Conservation (phyloP, 2,329 filamentous ascomycete genomes). For the Cercospora sojina region DNA sequence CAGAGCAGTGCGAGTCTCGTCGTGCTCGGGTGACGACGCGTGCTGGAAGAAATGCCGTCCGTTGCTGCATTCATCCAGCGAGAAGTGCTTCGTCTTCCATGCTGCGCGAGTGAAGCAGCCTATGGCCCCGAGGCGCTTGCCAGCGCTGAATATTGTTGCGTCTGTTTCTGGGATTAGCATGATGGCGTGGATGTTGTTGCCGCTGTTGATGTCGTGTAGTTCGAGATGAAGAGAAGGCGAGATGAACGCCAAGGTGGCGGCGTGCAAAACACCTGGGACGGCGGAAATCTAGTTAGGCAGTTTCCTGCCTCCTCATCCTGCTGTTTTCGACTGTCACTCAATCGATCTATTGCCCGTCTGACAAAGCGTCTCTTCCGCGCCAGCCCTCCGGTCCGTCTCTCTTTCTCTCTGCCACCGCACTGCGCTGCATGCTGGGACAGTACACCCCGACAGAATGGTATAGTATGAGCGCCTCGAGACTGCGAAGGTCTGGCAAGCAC, state of each 20-base stretch:
- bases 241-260: not conserved
- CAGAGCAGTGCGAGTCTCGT: not conserved
- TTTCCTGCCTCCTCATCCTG: too few relatives aligned
- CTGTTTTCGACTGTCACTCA: too few relatives aligned
- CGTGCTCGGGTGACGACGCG: not conserved
- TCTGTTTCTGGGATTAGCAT: not conserved
- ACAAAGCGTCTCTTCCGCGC: too few relatives aligned
- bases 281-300: too few relatives aligned
- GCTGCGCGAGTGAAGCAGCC: not conserved
- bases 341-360: too few relatives aligned
- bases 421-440: too few relatives aligned
- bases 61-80: not conserved
- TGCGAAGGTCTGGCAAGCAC: too few relatives aligned
- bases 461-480: too few relatives aligned
- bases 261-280: not conserved
- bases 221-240: not conserved
- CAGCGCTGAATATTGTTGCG: not conserved
- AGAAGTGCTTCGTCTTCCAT: not conserved
- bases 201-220: not conserved
- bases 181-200: not conserved
- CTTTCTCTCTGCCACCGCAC: too few relatives aligned
- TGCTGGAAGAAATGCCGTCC: too few relatives aligned
- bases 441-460: too few relatives aligned
- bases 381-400: too few relatives aligned
- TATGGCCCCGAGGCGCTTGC: not conserved